Conservation (phyloP, 139 green algal species). For the Asterochloris erici region DNA sequence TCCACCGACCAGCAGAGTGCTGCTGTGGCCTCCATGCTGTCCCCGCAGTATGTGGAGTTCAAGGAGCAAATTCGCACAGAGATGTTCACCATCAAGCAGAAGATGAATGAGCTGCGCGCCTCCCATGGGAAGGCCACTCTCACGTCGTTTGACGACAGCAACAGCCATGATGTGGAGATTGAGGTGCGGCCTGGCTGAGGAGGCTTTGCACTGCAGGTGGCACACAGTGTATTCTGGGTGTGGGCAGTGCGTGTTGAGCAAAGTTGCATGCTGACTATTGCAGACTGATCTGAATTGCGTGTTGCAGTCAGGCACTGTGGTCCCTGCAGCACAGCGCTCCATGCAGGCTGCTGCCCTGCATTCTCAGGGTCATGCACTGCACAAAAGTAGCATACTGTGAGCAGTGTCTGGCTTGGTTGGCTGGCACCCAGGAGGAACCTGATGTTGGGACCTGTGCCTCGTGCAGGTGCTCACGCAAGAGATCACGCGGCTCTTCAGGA, state of each 20-base stretch:
- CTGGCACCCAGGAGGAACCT: background rate
- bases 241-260: no score
- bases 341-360: no score
- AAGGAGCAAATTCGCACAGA: conserved; percentile 46
- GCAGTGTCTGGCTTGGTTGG: background rate
- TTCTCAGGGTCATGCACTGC: no score
- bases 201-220: no score
- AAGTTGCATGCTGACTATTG: no score
- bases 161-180: conserved; percentile 45
- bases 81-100: conserved; percentile 51
- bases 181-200: conserved; percentile 3
- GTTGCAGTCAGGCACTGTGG: no score
- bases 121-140: conserved; percentile 38
- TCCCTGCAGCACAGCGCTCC: no score
- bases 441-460: conserved; percentile 13
- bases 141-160: conserved; percentile 55
- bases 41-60: conserved; percentile 50
- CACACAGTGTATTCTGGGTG: no score
- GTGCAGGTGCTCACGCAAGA: conserved; percentile 40
- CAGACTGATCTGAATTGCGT: no score
- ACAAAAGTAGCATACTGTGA: no score
- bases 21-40: conserved; percentile 22
- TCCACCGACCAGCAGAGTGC: conserved; percentile 30
- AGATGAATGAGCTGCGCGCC: conserved; percentile 51
- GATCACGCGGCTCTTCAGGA: conserved; percentile 55